Conservation (phyloP, 106 monocot genomes). For the Apostasia ramifera region DNA sequence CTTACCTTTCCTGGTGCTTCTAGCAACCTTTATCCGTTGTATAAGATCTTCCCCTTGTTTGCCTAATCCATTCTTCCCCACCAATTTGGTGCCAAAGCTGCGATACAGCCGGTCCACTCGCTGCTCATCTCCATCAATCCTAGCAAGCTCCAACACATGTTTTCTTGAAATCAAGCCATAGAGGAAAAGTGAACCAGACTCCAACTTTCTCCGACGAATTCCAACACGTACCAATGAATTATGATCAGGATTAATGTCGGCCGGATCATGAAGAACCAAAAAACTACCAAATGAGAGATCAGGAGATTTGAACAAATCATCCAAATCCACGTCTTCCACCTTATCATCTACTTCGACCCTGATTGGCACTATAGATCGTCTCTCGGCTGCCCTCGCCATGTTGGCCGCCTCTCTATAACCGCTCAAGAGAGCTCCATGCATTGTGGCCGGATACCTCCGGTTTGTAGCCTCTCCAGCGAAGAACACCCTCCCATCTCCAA, state of each 20-base stretch:
- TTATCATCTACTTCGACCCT: conserved; percentile 6
- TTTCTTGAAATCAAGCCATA: conserved; percentile 65
- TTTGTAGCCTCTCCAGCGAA: conserved; percentile 99
- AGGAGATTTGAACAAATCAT: conserved; percentile 46
- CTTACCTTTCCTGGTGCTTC: conserved; percentile 6
- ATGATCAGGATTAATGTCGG: conserved; percentile 29
- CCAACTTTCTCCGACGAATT: conserved; percentile 36
- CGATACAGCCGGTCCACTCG: conserved; percentile 42
- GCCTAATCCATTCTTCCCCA: conserved; percentile 54
- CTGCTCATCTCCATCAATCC: conserved; percentile 56
- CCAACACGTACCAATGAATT: conserved; percentile 47
- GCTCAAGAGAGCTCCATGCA: conserved; percentile 96
- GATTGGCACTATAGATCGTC: conserved; percentile 12
- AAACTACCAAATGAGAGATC: conserved; percentile 55
- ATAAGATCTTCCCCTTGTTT: conserved; percentile 50
- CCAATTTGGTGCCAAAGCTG: conserved; percentile 58
- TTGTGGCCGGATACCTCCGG: conserved; percentile 80
- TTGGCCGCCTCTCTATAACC: conserved; percentile 93
- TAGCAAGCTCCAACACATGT: conserved; percentile 40
- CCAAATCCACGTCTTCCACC: conserved; percentile 39
- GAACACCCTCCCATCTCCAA: conserved; percentile 78
- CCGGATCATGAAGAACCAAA: conserved; percentile 66
- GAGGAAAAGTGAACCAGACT: conserved; percentile 32
- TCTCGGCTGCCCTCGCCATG: conserved; percentile 52
- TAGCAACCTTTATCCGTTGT: conserved; percentile 46